Evolutionary conservation across 495 filamentous ascomycete genomes (phyloP), one percentile per base, ranked within the genome.

Genomic region (Penicillium canescens): DNA sequence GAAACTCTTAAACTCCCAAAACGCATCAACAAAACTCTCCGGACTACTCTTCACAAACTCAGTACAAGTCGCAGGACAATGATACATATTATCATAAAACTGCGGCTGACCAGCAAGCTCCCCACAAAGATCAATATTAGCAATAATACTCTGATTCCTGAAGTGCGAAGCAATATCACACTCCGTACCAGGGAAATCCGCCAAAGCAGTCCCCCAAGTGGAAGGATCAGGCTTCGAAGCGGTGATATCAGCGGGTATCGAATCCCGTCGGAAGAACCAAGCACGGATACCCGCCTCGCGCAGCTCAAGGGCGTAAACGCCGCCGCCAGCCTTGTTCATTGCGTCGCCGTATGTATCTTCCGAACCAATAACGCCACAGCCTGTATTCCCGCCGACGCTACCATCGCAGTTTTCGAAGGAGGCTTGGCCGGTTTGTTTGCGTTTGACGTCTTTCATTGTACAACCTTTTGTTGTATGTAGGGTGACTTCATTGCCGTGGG

Each of bases 101-200:
- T 62, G 59, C 6, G 53, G 36, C 36, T 60, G 50, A 9, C 61
- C 76, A 5, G 68, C 77, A 31, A 71, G 60, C 18, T 70, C 42
- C 0, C 78, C 78, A 47, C 78, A 81, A 3, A 81, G 66, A 58
- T 78, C 76, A 49, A 80, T 82, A 52, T 82, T 80, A 2, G 62
- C 73, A 50, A 82, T 74, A 51, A 82, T 82, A 53, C 71, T 76
- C 57, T 78, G 71, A 43, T 82, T 82, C 35, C 50, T 57, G 64
- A 82, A 82, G 50, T 80, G 75, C 2, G 65, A 59, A 1, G 55
- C 35, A 46, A 80, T 77, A 48, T 79, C 66, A 52, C 78, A 82
- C 45, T 79, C 47, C 0, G 78, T 80, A 28, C 59, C 65, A 7
- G 80, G 78, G 60, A 82, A 82, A 55, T 82, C 78, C 2, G 78